Evolutionary conservation across 129 eudicot genomes (phyloP).

Genomic region (Lactuca saligna): DNA sequence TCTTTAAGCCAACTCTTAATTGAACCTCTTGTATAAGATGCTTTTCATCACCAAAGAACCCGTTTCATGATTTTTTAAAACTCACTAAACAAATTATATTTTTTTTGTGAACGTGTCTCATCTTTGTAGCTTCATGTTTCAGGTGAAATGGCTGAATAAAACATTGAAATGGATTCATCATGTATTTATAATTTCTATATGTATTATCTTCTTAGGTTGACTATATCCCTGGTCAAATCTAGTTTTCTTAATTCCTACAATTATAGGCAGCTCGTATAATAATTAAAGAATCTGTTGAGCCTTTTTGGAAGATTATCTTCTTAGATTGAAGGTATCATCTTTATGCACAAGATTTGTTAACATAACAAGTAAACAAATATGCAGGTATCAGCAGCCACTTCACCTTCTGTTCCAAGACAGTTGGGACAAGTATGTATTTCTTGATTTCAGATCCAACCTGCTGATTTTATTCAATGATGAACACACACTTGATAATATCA

Average conservation of each 20-base stretch:
- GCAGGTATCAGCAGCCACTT: conserved; percentile 51
- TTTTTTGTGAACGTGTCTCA: conserved; percentile 3
- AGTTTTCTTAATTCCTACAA: conserved; percentile 17
- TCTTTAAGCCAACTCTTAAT: neutral
- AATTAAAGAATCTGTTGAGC: conserved; percentile 91
- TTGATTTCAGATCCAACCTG: too few species aligned
- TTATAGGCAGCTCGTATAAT: conserved; percentile 80
- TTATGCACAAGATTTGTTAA: neutral
- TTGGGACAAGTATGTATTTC: conserved; percentile 69
- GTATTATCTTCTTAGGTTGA: too few species aligned
- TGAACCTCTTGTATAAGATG: neutral
- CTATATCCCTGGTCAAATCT: neutral
- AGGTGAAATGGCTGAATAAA: conserved; percentile 33
- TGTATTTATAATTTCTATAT: too few species aligned
- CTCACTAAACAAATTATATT: conserved; percentile 2
- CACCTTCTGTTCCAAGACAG: conserved; percentile 42
- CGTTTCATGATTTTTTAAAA: neutral
- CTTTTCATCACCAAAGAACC: neutral
- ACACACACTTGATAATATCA: too few species aligned
- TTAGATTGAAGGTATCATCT: conserved; percentile 83
- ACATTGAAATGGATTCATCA: too few species aligned
- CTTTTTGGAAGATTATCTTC: conserved; percentile 93
- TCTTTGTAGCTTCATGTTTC: conserved; percentile 27
- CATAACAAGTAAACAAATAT: conserved; percentile 24
- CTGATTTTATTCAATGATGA: too few species aligned